phyloP scores from a whole-genome alignment of 2,329 filamentous ascomycete species.

The Diplodia sapinea region DNA sequence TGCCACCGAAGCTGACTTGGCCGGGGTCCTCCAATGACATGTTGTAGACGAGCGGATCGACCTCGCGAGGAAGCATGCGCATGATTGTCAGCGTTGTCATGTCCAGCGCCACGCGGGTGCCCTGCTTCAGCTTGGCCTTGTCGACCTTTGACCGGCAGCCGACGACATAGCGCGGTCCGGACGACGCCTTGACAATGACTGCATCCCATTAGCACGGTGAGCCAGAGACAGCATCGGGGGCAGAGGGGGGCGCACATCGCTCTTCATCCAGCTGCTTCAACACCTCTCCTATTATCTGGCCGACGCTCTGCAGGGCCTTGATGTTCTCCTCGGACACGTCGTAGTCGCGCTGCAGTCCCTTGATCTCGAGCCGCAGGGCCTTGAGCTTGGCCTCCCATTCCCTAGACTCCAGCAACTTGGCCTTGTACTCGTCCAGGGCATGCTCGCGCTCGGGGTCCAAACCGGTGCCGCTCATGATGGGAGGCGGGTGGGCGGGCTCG shows the following conservation, averaged over 20 bases:
- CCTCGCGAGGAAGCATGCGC: slow-evolving; percentile 98
- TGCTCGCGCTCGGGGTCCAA: slow-evolving; percentile 58
- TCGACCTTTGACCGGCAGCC: slow-evolving; percentile 98
- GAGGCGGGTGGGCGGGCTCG: slow-evolving; percentile 9
- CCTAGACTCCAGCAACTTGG: slow-evolving; percentile 78
- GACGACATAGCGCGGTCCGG: slow-evolving; percentile 95
- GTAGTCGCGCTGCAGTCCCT: slow-evolving; percentile 91
- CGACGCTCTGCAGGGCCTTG: slow-evolving; percentile 97
- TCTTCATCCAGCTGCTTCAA: slow-evolving; percentile 98
- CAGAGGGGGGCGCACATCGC: slow-evolving; percentile 72
- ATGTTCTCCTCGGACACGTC: slow-evolving; percentile 99
- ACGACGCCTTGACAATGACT: slow-evolving; percentile 99
- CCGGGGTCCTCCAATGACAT: slow-evolving; percentile 99
- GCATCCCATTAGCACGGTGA: slow-evolving; percentile 31
- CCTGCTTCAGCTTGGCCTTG: slow-evolving; percentile 96
- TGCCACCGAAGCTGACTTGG: slow-evolving; percentile 96
- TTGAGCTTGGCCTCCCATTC: slow-evolving; percentile 99
- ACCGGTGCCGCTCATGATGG: slow-evolving; percentile 44
- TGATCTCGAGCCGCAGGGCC: slow-evolving; percentile 90
- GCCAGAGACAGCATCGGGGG: background rate
- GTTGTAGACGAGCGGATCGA: slow-evolving; percentile 98
- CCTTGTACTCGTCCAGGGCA: slow-evolving; percentile 60
- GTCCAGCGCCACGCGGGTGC: slow-evolving; percentile 93
- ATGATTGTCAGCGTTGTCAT: slow-evolving; percentile 99
- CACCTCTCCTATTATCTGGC: slow-evolving; percentile 98